phyloP scores from a whole-genome alignment of 306 rosid genomes.

The Lithocarpus polystachyus region DNA sequence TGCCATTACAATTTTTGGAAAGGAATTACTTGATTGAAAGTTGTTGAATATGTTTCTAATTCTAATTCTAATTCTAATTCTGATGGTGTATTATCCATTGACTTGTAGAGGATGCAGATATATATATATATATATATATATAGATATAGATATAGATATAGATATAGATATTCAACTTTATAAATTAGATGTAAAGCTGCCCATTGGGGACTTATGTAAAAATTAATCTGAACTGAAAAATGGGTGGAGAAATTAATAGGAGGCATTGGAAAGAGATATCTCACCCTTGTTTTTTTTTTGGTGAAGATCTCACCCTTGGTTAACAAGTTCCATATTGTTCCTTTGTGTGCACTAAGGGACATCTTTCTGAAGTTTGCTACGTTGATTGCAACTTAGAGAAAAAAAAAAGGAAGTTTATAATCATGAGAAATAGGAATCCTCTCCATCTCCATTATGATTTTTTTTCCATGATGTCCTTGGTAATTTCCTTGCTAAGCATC shows the following conservation, averaged over 20 bases:
- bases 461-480: background rate
- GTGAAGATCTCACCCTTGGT: background rate
- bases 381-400: background rate
- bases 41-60: background rate
- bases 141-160: too few relatives aligned
- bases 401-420: background rate
- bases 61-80: background rate
- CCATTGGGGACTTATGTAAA: background rate
- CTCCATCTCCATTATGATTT: background rate
- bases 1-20: background rate
- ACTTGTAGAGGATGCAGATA: background rate
- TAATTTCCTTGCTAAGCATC: background rate
- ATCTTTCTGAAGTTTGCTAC: background rate
- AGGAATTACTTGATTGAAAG: background rate
- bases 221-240: background rate
- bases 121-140: too few relatives aligned
- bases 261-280: background rate
- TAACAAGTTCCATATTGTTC: background rate
- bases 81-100: background rate
- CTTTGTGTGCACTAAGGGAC: background rate
- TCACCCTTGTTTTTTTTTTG: too few relatives aligned
- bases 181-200: background rate
- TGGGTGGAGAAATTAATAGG: background rate
- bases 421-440: background rate
- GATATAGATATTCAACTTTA: background rate